Base-by-base conservation (phyloP, 1,284 basidiomycete species). In the Schizopora paradoxa region DNA sequence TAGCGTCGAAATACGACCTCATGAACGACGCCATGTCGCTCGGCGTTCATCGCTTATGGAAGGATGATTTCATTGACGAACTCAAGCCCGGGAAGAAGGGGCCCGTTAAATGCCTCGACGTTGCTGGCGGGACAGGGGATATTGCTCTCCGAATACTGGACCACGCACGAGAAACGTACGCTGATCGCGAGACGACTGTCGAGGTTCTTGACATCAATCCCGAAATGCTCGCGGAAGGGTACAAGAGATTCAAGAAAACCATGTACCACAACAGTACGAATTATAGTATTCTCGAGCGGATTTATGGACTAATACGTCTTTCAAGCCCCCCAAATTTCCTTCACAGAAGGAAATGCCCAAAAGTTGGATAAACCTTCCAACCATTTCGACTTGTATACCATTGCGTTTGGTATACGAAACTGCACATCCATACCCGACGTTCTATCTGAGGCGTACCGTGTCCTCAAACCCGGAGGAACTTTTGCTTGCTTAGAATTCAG, bases 11-110 rank as follows among this genome's bases (percentile, higher is more conserved):
- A 44, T 99, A 99, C 67, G 95, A 99, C 66, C 66, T 98, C 33
- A 97, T 99, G 94, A 99, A 99, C 73, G 96, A 99, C 62, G 91
- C 93, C 21, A 91, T 95, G 71, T 99, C 95, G 4, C 69, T 98
- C 49, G 96, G 96, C 26, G 86, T 99, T 21, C 96, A 99, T 63
- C 78, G 96, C 36, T 69, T 99, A 22, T 99, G 96, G 96, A 99
- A 99, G 68, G 93, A 98, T 66, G 77, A 83, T 34, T 93, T 91
- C 63, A 87, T 99, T 32, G 75, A 81, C 5, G 70, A 74, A 3
- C 70, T 99, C 50, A 79, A 86, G 56, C 95, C 95, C 1, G 87
- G 87, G 19, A 73, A 75, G 47, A 78, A 73, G 39, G 83, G 84
- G 0, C 76, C 84, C 0, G 60, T 79, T 61, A 79, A 76, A 54